A percentile compares a stretch with the other conserved stretches of the same genome.
Evolutionary conservation across 2,329 filamentous ascomycete species (phyloP).

Genomic region (Sphaerostilbella broomeana): DNA sequence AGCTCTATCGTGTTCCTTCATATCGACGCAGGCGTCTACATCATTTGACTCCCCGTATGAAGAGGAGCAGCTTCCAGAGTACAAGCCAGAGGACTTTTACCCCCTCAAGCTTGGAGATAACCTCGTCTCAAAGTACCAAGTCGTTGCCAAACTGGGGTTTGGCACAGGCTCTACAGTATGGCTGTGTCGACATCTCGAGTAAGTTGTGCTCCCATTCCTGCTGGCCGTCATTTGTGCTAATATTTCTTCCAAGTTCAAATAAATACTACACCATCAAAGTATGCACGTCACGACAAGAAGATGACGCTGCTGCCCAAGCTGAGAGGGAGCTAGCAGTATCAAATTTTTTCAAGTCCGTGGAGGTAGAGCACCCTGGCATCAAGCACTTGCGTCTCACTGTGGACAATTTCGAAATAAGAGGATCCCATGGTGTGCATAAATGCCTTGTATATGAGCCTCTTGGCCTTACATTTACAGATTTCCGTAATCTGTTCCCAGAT

Average conservation of each 20-base stretch:
- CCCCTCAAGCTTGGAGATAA: background rate
- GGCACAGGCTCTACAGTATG: background rate
- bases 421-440: constrained; percentile 17
- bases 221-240: background rate
- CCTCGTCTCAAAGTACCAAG: background rate
- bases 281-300: too few relatives aligned
- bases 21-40: too few relatives aligned
- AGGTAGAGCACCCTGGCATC: background rate
- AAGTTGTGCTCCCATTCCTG: background rate
- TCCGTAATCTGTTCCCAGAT: constrained; percentile 18
- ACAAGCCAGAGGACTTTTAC: background rate
- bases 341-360: background rate
- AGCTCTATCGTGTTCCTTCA: too few relatives aligned
- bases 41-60: too few relatives aligned
- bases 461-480: constrained; percentile 18
- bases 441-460: constrained; percentile 19
- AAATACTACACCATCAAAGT: background rate
- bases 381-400: background rate
- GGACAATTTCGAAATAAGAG: background rate
- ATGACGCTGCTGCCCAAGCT: too few relatives aligned
- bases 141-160: background rate
- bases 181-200: background rate
- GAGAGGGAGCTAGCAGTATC: background rate
- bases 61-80: too few relatives aligned
- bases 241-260: background rate